These are phyloP conservation scores for Saccharomyces eubayanus DNA, from an alignment of 805 yeast species.

Conservation along the genomic window DNA sequence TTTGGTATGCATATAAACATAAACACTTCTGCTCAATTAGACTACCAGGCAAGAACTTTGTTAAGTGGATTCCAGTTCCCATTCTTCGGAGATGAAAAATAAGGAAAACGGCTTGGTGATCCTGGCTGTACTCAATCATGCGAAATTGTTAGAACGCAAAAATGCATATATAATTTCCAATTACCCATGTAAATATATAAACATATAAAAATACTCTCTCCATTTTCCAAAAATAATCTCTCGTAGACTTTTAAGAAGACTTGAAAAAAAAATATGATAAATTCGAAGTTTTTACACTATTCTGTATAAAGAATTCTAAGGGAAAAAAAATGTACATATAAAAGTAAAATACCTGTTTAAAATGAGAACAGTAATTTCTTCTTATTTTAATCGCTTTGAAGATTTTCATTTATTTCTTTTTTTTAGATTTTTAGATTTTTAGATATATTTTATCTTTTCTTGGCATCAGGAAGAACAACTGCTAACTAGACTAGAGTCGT, in stretches of 20 bases:
- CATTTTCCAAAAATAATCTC: neutral
- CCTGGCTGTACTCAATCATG: neutral
- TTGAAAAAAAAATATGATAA: neutral
- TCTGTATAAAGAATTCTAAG: neutral
- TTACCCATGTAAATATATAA: constrained; percentile 3
- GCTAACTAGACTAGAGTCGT: neutral
- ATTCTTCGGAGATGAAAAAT: constrained; percentile 40
- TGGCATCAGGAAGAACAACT: neutral
- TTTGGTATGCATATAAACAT: constrained; percentile 81
- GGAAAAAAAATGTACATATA: neutral
- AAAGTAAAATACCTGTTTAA: neutral
- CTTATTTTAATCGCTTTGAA: neutral
- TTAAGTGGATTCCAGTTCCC: constrained; percentile 79
- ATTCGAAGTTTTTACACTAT: neutral
- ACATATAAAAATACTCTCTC: neutral
- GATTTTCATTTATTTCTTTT: neutral
- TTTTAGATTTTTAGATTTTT: neutral
- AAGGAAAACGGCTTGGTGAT: neutral
- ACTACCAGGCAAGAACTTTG: constrained; percentile 78
- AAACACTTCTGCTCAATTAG: constrained; percentile 84
- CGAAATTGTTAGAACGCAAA: neutral
- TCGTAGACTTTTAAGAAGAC: neutral
- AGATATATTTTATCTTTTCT: neutral
- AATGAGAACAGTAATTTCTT: neutral
- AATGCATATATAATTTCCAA: constrained; percentile 1